Percentiles rank a stretch among this genome's conserved stretches.
Conservation (phyloP, 768 basidiomycete species). For the Naganishia vaughanmartiniae region DNA sequence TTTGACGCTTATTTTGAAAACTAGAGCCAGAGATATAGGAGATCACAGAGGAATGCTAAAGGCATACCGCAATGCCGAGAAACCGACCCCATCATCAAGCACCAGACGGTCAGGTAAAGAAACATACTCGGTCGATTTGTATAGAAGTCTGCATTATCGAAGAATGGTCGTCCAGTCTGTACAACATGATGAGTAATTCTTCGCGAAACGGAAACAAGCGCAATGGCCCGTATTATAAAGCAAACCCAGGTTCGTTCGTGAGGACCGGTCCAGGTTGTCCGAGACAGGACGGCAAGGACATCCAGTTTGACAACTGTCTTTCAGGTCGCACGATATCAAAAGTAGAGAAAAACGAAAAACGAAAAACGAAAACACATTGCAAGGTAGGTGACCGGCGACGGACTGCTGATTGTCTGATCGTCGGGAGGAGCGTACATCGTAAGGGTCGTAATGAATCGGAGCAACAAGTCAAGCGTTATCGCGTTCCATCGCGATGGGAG, state of each 20-base stretch:
- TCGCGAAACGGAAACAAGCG: neutral
- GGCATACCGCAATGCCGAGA: no score
- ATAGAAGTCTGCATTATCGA: neutral
- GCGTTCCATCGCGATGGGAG: neutral
- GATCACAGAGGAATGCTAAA: no score
- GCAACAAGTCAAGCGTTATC: constrained; percentile 2
- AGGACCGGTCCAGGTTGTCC: neutral
- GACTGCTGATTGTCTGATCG: neutral
- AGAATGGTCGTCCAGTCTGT: neutral
- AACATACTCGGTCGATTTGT: neutral
- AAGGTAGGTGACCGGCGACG: neutral
- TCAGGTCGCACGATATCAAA: neutral
- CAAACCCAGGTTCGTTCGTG: neutral
- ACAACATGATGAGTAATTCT: neutral
- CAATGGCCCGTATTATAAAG: neutral
- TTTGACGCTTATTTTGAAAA: no score
- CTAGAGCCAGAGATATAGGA: no score
- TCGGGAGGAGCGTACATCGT: neutral
- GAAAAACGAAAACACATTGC: neutral
- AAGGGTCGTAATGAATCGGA: neutral
- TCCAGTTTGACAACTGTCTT: neutral
- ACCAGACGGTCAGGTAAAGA: neutral
- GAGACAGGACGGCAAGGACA: neutral
- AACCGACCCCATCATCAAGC: no score
- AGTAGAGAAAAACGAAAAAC: neutral